Percentiles rank a stretch among this genome's conserved stretches.
Conservation (phyloP, 1,139 yeast genomes). For the Diutina mesorugosa region DNA sequence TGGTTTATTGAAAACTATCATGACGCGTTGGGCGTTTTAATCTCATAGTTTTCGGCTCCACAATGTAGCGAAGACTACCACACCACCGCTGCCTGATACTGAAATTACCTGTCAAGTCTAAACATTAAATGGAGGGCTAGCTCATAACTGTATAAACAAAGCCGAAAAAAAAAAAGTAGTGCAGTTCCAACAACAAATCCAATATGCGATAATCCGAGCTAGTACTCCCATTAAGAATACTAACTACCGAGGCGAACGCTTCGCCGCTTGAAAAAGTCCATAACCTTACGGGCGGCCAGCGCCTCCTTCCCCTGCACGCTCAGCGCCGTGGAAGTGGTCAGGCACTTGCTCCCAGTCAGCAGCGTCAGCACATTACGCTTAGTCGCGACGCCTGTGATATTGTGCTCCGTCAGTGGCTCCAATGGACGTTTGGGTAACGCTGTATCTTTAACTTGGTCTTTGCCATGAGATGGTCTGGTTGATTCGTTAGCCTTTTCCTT, state of each 20-base stretch:
- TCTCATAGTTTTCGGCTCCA: no score
- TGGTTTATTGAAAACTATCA: no score
- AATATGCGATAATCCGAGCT: not conserved
- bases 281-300: slow-evolving; percentile 65
- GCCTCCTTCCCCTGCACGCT: slow-evolving; percentile 34
- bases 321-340: slow-evolving; percentile 6
- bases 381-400: not conserved
- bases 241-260: slow-evolving; percentile 23
- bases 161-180: not conserved
- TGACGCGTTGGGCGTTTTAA: no score
- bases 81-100: not conserved
- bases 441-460: not conserved
- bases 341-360: slow-evolving; percentile 2
- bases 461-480: not conserved
- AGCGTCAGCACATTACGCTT: slow-evolving; percentile 2
- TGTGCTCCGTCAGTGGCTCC: not conserved
- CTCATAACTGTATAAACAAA: not conserved
- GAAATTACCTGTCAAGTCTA: not conserved
- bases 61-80: not conserved
- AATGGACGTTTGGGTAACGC: not conserved
- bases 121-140: not conserved
- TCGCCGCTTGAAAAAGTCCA: slow-evolving; percentile 73
- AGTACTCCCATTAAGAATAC: not conserved
- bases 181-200: not conserved
- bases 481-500: not conserved